These are phyloP conservation scores for Starmerella geochares DNA, from an alignment of 805 yeast genomes.

Conservation along the genomic window DNA sequence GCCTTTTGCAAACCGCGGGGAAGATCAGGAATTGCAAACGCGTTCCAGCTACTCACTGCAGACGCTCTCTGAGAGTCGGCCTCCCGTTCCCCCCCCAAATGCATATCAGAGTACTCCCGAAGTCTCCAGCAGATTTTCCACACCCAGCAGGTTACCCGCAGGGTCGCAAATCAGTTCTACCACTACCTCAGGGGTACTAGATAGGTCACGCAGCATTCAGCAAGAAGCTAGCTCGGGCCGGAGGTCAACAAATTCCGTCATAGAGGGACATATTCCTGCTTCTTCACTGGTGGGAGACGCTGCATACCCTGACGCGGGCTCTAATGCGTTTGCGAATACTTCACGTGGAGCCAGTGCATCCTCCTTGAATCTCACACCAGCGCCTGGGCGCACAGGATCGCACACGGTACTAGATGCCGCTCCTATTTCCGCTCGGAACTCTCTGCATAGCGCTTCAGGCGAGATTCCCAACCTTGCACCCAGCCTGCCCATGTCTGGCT, in stretches of 20 bases:
- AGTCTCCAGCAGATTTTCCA: no score
- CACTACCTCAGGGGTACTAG: no score
- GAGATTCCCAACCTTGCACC: constrained; percentile 1
- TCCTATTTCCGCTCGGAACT: not conserved
- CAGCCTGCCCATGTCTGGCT: not conserved
- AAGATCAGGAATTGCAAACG: not conserved
- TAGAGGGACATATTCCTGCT: no score
- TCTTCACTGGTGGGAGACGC: no score
- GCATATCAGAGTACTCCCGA: not conserved
- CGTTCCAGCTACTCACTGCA: not conserved
- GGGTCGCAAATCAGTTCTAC: no score
- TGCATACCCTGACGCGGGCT: no score
- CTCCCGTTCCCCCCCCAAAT: not conserved
- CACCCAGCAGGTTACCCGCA: not conserved
- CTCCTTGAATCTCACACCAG: not conserved
- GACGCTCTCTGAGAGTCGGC: not conserved
- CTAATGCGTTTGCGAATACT: no score
- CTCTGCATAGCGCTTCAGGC: not conserved
- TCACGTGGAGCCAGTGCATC: not conserved
- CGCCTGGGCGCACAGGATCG: not conserved
- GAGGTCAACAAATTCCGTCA: no score
- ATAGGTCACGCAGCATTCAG: no score
- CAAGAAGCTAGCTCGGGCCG: no score
- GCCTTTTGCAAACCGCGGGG: not conserved
- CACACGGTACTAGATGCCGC: not conserved